Evolutionary conservation across 306 rosid species (phyloP).

Genomic region (Potentilla sterilis): DNA sequence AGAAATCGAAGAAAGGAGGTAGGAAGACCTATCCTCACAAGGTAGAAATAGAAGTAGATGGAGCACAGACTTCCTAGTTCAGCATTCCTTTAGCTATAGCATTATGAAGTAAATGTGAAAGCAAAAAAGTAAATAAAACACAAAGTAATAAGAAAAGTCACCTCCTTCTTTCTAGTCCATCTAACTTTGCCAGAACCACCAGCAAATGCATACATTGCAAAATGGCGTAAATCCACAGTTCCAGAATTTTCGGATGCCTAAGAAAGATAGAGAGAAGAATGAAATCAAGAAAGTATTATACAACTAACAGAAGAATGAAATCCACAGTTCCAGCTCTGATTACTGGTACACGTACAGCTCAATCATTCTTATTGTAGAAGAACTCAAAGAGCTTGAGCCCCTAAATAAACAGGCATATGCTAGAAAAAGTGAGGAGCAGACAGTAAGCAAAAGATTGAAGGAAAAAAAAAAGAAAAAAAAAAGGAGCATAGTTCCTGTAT

Average conservation of each 20-base stretch:
- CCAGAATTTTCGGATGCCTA: conserved; percentile 74
- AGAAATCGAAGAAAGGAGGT: background rate
- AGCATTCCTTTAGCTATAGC: background rate
- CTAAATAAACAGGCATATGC: too few relatives aligned
- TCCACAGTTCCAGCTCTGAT: background rate
- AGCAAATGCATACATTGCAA: conserved; percentile 88
- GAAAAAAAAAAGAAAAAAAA: background rate
- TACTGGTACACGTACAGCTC: conserved; percentile 4
- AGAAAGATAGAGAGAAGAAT: conserved; percentile 25
- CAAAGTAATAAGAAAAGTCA: conserved; percentile 21
- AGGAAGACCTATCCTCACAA: background rate
- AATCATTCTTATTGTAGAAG: background rate
- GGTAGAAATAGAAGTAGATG: background rate
- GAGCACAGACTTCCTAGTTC: background rate
- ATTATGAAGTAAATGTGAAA: background rate
- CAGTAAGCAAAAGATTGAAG: background rate
- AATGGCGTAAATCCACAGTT: conserved; percentile 84
- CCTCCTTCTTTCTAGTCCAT: conserved; percentile 88
- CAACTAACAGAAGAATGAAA: background rate
- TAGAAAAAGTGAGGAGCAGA: background rate
- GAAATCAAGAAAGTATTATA: conserved; percentile 22
- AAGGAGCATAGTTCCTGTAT: background rate
- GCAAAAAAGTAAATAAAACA: background rate
- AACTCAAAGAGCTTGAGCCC: background rate
- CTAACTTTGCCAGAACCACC: conserved; percentile 74